Evolutionary conservation across 139 green algal species (phyloP).

Genomic region (Auxenochlorella pyrenoidosa): DNA sequence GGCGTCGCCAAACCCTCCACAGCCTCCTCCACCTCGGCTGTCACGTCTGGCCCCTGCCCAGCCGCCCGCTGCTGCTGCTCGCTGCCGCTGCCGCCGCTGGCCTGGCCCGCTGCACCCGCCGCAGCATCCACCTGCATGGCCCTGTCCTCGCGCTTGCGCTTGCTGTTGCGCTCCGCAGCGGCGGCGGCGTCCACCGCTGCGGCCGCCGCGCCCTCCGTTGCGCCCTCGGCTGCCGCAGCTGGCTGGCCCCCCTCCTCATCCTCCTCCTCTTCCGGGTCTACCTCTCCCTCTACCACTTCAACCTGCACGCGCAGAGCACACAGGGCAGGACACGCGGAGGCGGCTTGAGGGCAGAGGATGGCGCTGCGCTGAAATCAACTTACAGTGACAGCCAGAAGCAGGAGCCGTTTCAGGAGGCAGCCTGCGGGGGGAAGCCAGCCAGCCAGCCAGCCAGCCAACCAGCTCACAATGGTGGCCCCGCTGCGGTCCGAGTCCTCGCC

Average conservation of each 20-base stretch:
- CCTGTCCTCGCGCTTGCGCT: slow-evolving; percentile 35
- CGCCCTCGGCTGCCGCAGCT: not conserved
- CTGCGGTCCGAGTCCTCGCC: slow-evolving; percentile 18
- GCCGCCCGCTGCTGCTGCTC: not conserved
- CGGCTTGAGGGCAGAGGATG: no score
- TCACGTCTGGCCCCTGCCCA: not conserved
- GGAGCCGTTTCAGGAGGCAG: no score
- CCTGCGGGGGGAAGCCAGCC: not conserved
- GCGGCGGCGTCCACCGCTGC: not conserved
- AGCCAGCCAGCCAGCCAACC: not conserved
- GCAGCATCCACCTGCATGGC: slow-evolving; percentile 21
- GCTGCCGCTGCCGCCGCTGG: not conserved
- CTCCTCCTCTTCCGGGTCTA: slow-evolving; percentile 7
- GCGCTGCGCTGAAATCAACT: no score
- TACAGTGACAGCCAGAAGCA: not conserved
- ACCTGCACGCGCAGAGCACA: not conserved
- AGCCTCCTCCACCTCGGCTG: slow-evolving; percentile 14
- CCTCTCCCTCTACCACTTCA: slow-evolving; percentile 6
- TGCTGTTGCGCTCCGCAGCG: slow-evolving; percentile 9
- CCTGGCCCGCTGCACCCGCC: not conserved
- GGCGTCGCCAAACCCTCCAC: not conserved
- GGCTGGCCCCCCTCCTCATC: not conserved
- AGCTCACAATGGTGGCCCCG: slow-evolving; percentile 22
- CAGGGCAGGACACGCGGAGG: no score
- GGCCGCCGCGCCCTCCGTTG: no score